These are phyloP conservation scores for Tephrocybe sp. DNA, from an alignment of 768 basidiomycete genomes.

Conservation along the genomic window DNA sequence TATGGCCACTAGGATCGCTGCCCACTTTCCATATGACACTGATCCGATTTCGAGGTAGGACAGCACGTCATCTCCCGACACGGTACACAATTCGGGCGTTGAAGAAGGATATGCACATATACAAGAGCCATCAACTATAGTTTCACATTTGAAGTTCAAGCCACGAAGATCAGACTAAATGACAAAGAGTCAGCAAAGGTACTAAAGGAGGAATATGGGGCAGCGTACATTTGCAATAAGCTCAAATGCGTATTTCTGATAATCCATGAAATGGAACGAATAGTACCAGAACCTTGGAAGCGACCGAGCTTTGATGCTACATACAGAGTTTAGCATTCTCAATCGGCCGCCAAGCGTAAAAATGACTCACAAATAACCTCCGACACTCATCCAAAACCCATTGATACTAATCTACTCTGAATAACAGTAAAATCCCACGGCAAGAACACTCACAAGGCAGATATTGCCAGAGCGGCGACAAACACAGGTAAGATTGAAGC, in stretches of 20 bases:
- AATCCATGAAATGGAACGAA: slow-evolving; percentile 57
- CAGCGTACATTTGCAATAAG: slow-evolving; percentile 33
- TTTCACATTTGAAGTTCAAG: slow-evolving; percentile 42
- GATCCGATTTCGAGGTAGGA: slow-evolving; percentile 43
- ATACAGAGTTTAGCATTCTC: slow-evolving; percentile 13
- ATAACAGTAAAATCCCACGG: not conserved
- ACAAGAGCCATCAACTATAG: slow-evolving; percentile 33
- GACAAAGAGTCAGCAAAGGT: slow-evolving; percentile 22
- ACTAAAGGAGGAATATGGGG: slow-evolving; percentile 7
- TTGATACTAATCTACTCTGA: slow-evolving; percentile 39
- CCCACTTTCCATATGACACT: slow-evolving; percentile 46
- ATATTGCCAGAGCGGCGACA: slow-evolving; percentile 57
- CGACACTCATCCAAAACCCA: slow-evolving; percentile 62
- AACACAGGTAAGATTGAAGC: slow-evolving; percentile 56
- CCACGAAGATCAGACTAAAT: slow-evolving; percentile 49
- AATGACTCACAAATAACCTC: slow-evolving; percentile 40
- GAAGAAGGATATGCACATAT: slow-evolving; percentile 53
- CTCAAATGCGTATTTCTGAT: slow-evolving; percentile 46
- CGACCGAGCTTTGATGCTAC: slow-evolving; percentile 50
- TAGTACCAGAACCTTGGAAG: slow-evolving; percentile 62
- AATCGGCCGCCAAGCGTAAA: slow-evolving; percentile 8
- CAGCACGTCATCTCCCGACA: slow-evolving; percentile 52
- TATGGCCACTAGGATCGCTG: slow-evolving; percentile 45
- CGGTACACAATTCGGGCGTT: slow-evolving; percentile 40
- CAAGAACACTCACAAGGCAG: slow-evolving; percentile 36